Evolutionary conservation across 2,329 filamentous ascomycete species (phyloP).

Genomic region (Graphium sp.): DNA sequence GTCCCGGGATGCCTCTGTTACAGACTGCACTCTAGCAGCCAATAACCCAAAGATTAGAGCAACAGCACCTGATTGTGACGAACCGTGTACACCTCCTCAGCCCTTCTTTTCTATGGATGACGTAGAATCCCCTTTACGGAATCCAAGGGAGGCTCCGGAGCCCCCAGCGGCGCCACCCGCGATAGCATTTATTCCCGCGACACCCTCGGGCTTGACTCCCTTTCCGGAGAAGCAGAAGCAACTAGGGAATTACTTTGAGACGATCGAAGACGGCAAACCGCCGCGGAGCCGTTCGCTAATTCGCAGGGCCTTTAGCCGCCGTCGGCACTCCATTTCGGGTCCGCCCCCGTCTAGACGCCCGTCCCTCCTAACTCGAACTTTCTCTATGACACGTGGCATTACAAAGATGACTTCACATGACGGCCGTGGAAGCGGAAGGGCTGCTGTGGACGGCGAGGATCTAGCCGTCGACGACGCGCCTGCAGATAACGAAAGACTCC

Average conservation of each 20-base stretch:
- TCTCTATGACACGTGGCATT: constrained; percentile 32
- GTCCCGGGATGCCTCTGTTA: constrained; percentile 6
- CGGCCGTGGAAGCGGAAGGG: constrained; percentile 11
- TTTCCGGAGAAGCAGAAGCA: constrained; percentile 31
- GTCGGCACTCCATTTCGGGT: constrained; percentile 25
- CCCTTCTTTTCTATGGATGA: constrained; percentile 29
- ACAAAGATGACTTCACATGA: constrained; percentile 14
- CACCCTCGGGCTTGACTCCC: constrained; percentile 41
- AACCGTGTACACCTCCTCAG: constrained; percentile 34
- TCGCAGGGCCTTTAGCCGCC: constrained; percentile 32
- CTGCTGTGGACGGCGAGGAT: constrained; percentile 15
- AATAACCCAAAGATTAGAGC: constrained; percentile 16
- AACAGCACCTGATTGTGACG: constrained; percentile 18
- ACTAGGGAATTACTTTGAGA: constrained; percentile 36
- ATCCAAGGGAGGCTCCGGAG: constrained; percentile 41
- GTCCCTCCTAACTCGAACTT: constrained; percentile 28
- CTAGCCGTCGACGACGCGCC: constrained; percentile 26
- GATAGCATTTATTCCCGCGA: constrained; percentile 47
- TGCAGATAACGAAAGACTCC: constrained; percentile 34
- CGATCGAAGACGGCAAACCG: constrained; percentile 23
- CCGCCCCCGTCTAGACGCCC: constrained; percentile 20
- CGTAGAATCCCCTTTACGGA: constrained; percentile 44
- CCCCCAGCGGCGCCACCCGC: constrained; percentile 23
- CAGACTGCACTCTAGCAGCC: constrained; percentile 1
- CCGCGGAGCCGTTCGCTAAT: constrained; percentile 31